Evolutionary conservation across 2,329 filamentous ascomycete genomes (phyloP).

Genomic region (Dactylellina sp.): DNA sequence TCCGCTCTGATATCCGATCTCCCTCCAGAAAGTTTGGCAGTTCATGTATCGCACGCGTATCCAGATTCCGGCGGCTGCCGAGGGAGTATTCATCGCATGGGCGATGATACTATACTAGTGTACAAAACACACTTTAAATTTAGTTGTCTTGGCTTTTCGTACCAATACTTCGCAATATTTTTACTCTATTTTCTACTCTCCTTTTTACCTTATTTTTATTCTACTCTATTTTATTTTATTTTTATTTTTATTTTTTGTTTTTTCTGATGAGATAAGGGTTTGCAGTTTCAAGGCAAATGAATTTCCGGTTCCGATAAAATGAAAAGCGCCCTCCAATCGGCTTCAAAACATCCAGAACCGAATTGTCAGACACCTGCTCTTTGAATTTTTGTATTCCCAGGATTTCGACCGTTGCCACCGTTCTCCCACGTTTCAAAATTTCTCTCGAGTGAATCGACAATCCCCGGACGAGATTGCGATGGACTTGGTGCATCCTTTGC

Average conservation of each 20-base stretch:
- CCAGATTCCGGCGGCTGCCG: no score
- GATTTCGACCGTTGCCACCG: slow-evolving; percentile 12
- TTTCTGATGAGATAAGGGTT: slow-evolving; percentile 26
- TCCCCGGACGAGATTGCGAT: slow-evolving; percentile 35
- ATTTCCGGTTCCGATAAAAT: slow-evolving; percentile 29
- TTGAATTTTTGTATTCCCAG: background rate
- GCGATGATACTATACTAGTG: background rate
- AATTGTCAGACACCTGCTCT: slow-evolving; percentile 30
- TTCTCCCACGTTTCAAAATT: slow-evolving; percentile 38
- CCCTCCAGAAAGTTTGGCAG: no score
- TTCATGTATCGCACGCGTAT: no score
- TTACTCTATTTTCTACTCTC: no score
- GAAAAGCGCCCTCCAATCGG: slow-evolving; percentile 24
- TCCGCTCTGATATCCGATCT: no score
- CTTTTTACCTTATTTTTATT: no score
- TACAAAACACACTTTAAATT: no score
- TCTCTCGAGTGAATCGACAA: slow-evolving; percentile 24
- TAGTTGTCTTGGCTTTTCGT: no score
- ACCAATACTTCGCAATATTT: no score
- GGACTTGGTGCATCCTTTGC: slow-evolving; percentile 17
- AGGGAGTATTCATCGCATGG: background rate
- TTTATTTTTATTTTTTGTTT: background rate
- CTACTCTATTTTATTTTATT: no score
- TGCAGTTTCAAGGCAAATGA: slow-evolving; percentile 15
- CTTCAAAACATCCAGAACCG: background rate